Evolutionary conservation across 768 basidiomycete genomes (phyloP).

Genomic region (Amanita jacksonii): DNA sequence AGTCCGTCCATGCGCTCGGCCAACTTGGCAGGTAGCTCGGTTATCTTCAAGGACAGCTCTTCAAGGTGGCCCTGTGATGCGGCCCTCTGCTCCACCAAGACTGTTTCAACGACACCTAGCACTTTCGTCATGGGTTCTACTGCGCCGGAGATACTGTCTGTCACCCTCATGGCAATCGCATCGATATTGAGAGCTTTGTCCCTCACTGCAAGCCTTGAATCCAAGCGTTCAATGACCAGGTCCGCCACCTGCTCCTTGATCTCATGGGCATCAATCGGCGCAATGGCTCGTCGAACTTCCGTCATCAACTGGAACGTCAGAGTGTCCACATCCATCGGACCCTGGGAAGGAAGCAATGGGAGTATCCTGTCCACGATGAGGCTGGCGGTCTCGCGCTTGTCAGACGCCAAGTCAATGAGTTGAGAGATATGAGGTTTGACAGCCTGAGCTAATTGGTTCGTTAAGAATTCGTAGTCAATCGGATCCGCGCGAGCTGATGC

Average conservation of each 20-base stretch:
- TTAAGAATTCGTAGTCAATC: constrained; percentile 73
- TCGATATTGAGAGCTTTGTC: constrained; percentile 65
- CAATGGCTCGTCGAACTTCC: constrained; percentile 64
- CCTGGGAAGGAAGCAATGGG: constrained; percentile 47
- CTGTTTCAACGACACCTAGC: constrained; percentile 13
- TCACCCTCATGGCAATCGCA: constrained; percentile 41
- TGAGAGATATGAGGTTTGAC: constrained; percentile 87
- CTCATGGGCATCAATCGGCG: constrained; percentile 73
- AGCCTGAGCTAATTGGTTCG: constrained; percentile 66
- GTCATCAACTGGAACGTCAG: constrained; percentile 51
- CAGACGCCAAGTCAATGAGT: constrained; percentile 80
- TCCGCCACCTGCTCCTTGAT: constrained; percentile 88
- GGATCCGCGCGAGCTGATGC: constrained; percentile 50
- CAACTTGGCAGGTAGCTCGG: constrained; percentile 6
- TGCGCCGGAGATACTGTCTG: constrained; percentile 36
- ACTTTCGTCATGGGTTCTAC: constrained; percentile 22
- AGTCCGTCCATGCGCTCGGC: constrained; percentile 4
- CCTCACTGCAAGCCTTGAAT: constrained; percentile 69
- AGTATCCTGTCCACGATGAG: constrained; percentile 68
- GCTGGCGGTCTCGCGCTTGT: constrained; percentile 79
- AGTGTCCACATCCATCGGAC: constrained; percentile 39
- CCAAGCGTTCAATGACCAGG: constrained; percentile 77
- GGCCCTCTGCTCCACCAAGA: not conserved
- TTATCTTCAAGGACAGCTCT: not conserved
- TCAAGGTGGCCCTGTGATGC: not conserved